Evolutionary conservation across 192 early-diverging fungal species (phyloP), one percentile per base, ranked within the genome.

Genomic region (Gorgonomyces haynaldii): DNA sequence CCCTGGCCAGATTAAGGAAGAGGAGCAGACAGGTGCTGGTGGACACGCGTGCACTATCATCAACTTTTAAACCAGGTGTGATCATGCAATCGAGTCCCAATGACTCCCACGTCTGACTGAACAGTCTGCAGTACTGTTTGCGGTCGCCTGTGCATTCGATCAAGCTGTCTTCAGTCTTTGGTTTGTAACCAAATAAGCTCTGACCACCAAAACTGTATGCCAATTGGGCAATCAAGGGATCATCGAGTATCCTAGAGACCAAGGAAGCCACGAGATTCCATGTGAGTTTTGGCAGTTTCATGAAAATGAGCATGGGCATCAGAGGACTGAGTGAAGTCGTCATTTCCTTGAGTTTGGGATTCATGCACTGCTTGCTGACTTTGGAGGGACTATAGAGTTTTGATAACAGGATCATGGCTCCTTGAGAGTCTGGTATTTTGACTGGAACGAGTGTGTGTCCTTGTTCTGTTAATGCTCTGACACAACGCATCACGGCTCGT

Each of bases 371-470:
- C 9, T 19, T 24, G 22, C 17, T 13, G 6, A 22, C 10, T 38
- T 19, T 34, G 10, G 10, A 9, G 22, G 19, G 32, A 26, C 23
- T 15, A 36, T 24, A 49, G n/a, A 49, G 21, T 38, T 38, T 49
- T 1, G 46, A 49, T 26, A 36, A 28, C 21, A 49, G 35, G 15
- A 49, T n/a, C n/a, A 49, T 35, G 2, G 46, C 46, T 10, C 28
- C 36, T 38, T 21, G 24, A n/a, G 46, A 13, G 8, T 17, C 4
- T 12, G 46, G 46, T 15, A 26, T 21, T 5, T 49, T 21, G 32
- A 49, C 22, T 36, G 19, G 29, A 26, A 49, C 28, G 4, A 49
- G 21, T 23, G 32, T 49, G 21, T 49, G 46, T 8, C 46, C 46
- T 12, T 24, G 13, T 49, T 49, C 25, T 1, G n/a, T 10, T 2